These are phyloP conservation scores for Boletus reticulatus DNA, from an alignment of 768 basidiomycete genomes.

Conservation along the genomic window DNA sequence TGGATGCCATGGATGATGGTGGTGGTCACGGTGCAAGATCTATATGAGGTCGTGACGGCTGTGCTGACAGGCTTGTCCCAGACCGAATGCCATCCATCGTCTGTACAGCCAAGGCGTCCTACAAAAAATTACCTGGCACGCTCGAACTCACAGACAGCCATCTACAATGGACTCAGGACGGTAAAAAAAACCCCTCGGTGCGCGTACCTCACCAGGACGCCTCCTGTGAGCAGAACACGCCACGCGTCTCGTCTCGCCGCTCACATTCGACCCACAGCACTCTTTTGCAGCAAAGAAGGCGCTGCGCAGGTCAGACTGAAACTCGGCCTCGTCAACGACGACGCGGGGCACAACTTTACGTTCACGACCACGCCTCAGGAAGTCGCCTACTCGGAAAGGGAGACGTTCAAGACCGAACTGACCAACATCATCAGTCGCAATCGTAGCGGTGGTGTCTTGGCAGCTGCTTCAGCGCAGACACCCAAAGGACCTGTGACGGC, in stretches of 20 bases:
- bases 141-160: conserved; percentile 72
- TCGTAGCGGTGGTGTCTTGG: conserved; percentile 37
- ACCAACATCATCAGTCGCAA: conserved; percentile 77
- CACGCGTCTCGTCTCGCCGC: neutral
- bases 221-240: conserved; percentile 47
- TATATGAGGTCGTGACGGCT: neutral
- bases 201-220: conserved; percentile 60
- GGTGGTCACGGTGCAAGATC: neutral
- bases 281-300: conserved; percentile 86
- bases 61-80: too few relatives aligned
- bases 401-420: conserved; percentile 78
- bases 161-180: conserved; percentile 80
- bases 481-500: conserved; percentile 27
- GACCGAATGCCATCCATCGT: conserved; percentile 1
- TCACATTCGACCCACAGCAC: conserved; percentile 41
- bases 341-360: conserved; percentile 78
- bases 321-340: conserved; percentile 64
- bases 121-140: conserved; percentile 78
- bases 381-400: conserved; percentile 67
- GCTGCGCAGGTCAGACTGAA: conserved; percentile 79
- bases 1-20: neutral
- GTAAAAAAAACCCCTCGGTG: conserved; percentile 61
- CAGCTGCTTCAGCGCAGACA: conserved; percentile 17
- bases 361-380: conserved; percentile 62
- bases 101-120: conserved; percentile 67